phyloP scores from a whole-genome alignment of 208 protist species.

The Leishmania tarentolae region DNA sequence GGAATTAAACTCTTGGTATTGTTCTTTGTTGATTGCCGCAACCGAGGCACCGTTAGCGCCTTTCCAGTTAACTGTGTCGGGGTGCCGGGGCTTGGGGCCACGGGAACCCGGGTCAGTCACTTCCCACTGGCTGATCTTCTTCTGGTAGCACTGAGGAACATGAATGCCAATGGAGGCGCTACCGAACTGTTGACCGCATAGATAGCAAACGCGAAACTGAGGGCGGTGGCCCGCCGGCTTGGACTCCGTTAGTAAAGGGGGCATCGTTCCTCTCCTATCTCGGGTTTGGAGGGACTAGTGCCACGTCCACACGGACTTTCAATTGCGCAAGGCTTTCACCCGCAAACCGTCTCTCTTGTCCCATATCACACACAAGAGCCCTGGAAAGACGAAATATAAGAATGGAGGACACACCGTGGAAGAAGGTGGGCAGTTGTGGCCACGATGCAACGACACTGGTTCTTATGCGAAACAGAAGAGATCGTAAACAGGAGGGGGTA shows the following conservation, averaged over 20 bases:
- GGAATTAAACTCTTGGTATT: conserved; percentile 76
- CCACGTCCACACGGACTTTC: not conserved
- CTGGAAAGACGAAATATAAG: not conserved
- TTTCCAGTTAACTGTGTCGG: conserved; percentile 78
- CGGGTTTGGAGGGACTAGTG: too few species aligned
- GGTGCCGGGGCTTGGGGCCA: conserved; percentile 74
- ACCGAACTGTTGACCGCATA: conserved; percentile 92
- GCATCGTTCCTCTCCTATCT: not conserved
- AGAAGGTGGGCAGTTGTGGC: not conserved
- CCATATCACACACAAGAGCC: not conserved
- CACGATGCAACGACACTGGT: too few species aligned
- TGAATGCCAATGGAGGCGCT: conserved; percentile 90
- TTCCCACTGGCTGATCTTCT: conserved; percentile 87
- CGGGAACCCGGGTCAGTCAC: conserved; percentile 54
- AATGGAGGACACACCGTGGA: not conserved
- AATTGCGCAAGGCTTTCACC: not conserved
- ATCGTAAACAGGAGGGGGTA: too few species aligned
- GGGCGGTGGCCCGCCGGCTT: conserved; percentile 32
- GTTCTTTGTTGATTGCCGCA: conserved; percentile 66
- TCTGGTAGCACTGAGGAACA: conserved; percentile 89
- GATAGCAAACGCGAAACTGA: conserved; percentile 82
- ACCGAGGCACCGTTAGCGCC: conserved; percentile 38
- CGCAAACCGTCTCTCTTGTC: not conserved
- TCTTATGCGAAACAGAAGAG: not conserved
- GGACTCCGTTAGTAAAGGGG: not conserved